Conservation (phyloP, 1,284 basidiomycete genomes). For the Tilletia horrida region DNA sequence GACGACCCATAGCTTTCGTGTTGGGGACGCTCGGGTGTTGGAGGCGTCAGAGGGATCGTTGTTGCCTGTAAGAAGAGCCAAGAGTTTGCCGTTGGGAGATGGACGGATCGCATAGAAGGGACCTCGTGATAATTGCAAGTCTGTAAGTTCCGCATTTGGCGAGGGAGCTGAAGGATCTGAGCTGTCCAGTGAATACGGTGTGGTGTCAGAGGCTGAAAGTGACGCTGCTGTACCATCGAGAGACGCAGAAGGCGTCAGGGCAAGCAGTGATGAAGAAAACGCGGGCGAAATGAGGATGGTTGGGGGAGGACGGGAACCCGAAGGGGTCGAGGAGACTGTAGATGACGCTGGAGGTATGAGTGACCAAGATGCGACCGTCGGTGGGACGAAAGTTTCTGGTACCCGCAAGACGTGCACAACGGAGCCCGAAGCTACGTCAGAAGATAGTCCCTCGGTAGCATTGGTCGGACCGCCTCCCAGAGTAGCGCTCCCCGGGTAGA, state of each 20-base stretch:
- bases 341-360: constrained; percentile 27
- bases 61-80: constrained; percentile 74
- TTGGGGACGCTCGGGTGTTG: neutral
- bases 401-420: neutral
- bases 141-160: constrained; percentile 32
- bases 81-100: constrained; percentile 87
- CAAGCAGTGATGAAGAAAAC: constrained; percentile 25
- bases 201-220: neutral
- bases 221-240: constrained; percentile 5
- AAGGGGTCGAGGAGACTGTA: neutral
- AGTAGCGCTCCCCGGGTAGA: no score
- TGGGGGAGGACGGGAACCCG: constrained; percentile 11
- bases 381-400: neutral
- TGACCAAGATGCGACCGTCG: constrained; percentile 21
- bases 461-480: no score
- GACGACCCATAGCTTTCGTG: constrained; percentile 76
- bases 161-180: constrained; percentile 25
- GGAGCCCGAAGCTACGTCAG: neutral
- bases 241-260: constrained; percentile 25
- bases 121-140: constrained; percentile 70
- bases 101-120: constrained; percentile 82
- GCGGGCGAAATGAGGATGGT: constrained; percentile 14
- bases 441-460: neutral
- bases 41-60: constrained; percentile 37
- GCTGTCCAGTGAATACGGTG: constrained; percentile 1